Conservation (phyloP, 2,329 filamentous ascomycete species). For the Stagonosporopsis tanaceti region DNA sequence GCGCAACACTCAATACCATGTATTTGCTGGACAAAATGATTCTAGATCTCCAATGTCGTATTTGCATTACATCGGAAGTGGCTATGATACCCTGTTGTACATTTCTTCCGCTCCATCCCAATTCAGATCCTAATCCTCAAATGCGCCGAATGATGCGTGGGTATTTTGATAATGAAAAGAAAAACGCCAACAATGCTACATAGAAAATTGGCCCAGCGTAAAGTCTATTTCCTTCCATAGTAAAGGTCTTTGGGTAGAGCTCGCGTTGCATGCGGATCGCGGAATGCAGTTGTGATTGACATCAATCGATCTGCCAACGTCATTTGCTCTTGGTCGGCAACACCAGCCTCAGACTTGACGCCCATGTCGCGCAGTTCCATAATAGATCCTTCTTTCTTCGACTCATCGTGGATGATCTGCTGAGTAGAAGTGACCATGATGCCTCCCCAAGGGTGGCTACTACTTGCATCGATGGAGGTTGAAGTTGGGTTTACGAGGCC, state of each 20-base stretch:
- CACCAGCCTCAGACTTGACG: slow-evolving; percentile 39
- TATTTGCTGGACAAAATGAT: neutral
- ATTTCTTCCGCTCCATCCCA: neutral
- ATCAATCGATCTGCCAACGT: slow-evolving; percentile 52
- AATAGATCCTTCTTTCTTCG: slow-evolving; percentile 27
- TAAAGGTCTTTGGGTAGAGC: slow-evolving; percentile 22
- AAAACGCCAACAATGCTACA: slow-evolving; percentile 12
- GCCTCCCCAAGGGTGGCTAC: slow-evolving; percentile 41
- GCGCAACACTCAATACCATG: neutral
- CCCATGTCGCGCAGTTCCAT: slow-evolving; percentile 47
- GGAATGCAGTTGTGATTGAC: slow-evolving; percentile 42
- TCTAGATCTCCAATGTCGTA: neutral
- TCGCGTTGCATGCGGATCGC: slow-evolving; percentile 32
- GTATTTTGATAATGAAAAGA: slow-evolving; percentile 15
- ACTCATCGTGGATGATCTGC: slow-evolving; percentile 43
- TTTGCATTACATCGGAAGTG: slow-evolving; percentile 1
- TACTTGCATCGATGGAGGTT: slow-evolving; percentile 11
- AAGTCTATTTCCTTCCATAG: slow-evolving; percentile 23
- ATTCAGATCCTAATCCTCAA: neutral
- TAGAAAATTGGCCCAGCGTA: neutral
- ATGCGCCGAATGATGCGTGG: slow-evolving; percentile 15
- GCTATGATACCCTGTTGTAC: neutral
- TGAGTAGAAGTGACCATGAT: slow-evolving; percentile 52
- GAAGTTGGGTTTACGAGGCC: slow-evolving; percentile 31
- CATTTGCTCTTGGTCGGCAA: slow-evolving; percentile 51